Conservation (phyloP, 345 rosid genomes). For the Salix koriyanagi region DNA sequence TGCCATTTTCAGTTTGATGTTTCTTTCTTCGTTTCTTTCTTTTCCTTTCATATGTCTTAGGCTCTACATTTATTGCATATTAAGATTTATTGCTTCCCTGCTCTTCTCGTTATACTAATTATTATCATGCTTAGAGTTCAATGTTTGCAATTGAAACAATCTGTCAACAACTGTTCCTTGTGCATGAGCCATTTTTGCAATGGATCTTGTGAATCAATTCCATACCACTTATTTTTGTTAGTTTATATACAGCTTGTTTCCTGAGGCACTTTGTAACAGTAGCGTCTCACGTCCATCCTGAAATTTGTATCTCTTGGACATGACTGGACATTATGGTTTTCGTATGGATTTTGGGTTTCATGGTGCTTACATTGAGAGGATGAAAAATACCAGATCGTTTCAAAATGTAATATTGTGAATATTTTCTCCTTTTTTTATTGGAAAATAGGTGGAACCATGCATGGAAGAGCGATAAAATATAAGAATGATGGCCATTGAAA, state of each 20-base stretch:
- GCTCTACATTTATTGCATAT: not conserved
- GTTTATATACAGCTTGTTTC: not conserved
- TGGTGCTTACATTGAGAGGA: not conserved
- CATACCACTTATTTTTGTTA: not conserved
- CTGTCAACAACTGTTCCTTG: not conserved
- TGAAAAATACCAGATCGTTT: not conserved
- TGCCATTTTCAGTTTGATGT: not conserved
- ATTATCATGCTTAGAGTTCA: not conserved
- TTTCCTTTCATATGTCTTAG: not conserved
- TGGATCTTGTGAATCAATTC: not conserved
- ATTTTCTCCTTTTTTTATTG: not conserved
- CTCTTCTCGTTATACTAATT: not conserved
- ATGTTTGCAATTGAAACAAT: not conserved
- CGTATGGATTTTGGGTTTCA: not conserved
- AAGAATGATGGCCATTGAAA: not conserved
- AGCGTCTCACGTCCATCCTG: not conserved
- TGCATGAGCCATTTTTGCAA: not conserved
- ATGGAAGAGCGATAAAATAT: not conserved
- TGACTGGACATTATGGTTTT: not conserved
- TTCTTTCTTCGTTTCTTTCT: not conserved
- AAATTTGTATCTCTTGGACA: not conserved
- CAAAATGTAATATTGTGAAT: not conserved
- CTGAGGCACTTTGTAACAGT: not conserved
- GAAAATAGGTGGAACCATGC: not conserved
- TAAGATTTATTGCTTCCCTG: not conserved